phyloP scores from a whole-genome alignment of 139 green algal genomes.

The Coelastrella sp. region DNA sequence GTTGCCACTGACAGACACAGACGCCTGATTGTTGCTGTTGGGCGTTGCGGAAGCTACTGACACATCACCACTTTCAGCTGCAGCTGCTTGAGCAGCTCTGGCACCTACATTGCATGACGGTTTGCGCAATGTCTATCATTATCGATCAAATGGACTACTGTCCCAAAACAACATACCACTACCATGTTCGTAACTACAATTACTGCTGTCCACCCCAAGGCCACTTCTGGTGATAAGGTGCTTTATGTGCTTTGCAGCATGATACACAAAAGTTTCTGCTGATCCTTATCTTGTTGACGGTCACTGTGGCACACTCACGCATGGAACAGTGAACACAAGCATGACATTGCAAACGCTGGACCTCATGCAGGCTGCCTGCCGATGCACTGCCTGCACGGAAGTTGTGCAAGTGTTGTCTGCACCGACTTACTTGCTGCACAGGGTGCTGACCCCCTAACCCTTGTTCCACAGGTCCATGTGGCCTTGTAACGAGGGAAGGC shows the following conservation, averaged over 20 bases:
- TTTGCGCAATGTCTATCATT: background rate
- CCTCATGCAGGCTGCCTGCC: background rate
- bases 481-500: constrained; percentile 35
- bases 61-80: background rate
- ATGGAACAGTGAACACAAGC: too few relatives aligned
- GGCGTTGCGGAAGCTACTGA: background rate
- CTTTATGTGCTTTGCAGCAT: too few relatives aligned
- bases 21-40: background rate
- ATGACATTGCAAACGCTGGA: background rate
- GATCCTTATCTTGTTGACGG: too few relatives aligned
- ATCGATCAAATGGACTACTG: too few relatives aligned
- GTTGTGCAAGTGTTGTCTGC: background rate
- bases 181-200: too few relatives aligned
- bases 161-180: too few relatives aligned
- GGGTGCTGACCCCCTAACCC: background rate
- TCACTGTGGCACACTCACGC: too few relatives aligned
- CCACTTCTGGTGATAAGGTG: too few relatives aligned
- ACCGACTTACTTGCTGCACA: background rate
- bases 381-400: background rate
- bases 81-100: background rate
- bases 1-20: background rate
- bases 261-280: too few relatives aligned
- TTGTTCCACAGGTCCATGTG: background rate
- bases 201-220: too few relatives aligned
- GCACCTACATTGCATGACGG: background rate